Conservation (phyloP, 2,329 filamentous ascomycete genomes). For the Nigrospora sphaerica region DNA sequence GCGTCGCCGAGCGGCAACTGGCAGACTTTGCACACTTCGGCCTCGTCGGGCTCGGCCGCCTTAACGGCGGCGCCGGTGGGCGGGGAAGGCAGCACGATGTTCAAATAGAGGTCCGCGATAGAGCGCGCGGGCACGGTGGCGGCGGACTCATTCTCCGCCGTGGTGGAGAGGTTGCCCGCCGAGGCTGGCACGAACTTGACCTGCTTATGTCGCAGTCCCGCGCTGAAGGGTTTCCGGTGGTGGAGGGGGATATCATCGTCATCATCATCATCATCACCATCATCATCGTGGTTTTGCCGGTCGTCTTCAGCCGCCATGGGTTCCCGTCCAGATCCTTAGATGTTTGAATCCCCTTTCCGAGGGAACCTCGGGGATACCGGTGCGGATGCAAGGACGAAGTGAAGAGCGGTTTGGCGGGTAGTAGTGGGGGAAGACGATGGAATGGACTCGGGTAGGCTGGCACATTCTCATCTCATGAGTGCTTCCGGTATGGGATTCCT, state of each 20-base stretch:
- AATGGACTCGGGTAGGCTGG: too few relatives aligned
- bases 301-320: too few relatives aligned
- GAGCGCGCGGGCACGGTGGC: conserved; percentile 19
- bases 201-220: conserved; percentile 44
- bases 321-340: too few relatives aligned
- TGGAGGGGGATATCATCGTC: conserved; percentile 46
- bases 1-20: conserved; percentile 40
- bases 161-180: conserved; percentile 24
- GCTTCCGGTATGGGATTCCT: too few relatives aligned
- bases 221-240: conserved; percentile 45
- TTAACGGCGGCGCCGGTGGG: conserved; percentile 8
- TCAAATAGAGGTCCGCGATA: conserved; percentile 57
- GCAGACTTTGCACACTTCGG: conserved; percentile 49
- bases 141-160: conserved; percentile 11
- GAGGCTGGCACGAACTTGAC: conserved; percentile 53
- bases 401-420: too few relatives aligned
- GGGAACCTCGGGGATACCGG: too few relatives aligned
- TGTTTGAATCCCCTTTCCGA: too few relatives aligned
- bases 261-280: conserved; percentile 34
- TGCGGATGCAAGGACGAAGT: too few relatives aligned
- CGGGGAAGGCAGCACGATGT: conserved; percentile 51
- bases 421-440: too few relatives aligned
- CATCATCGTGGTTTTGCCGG: conserved; percentile 18
- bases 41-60: conserved; percentile 7
- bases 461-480: too few relatives aligned